These are phyloP conservation scores for Rhizopogon vinicolor DNA, from an alignment of 768 basidiomycete species.

Conservation along the genomic window DNA sequence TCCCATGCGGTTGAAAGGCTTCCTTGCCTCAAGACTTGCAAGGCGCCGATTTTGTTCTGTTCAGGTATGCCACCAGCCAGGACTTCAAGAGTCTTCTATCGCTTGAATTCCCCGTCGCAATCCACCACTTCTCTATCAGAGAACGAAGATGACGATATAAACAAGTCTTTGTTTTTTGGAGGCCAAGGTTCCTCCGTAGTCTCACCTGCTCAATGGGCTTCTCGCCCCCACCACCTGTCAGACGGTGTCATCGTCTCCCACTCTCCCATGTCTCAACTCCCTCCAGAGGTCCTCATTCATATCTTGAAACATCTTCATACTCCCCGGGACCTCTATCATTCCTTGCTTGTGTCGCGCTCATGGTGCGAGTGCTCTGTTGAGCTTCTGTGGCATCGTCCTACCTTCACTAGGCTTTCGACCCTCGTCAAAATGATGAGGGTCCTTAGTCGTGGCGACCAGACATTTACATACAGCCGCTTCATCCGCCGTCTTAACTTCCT, in stretches of 20 bases:
- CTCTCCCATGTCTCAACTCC: slow-evolving; percentile 65
- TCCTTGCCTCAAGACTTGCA: not conserved
- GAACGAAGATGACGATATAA: slow-evolving; percentile 63
- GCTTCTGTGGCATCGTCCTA: slow-evolving; percentile 90
- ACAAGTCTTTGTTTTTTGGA: slow-evolving; percentile 39
- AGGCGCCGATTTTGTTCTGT: not conserved
- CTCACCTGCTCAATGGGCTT: slow-evolving; percentile 66
- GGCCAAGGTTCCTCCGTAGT: slow-evolving; percentile 34
- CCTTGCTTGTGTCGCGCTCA: slow-evolving; percentile 76
- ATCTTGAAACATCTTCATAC: slow-evolving; percentile 82
- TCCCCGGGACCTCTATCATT: slow-evolving; percentile 66
- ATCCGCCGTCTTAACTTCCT: slow-evolving; percentile 91
- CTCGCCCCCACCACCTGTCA: slow-evolving; percentile 26
- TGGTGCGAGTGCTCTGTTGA: slow-evolving; percentile 98
- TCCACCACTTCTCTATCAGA: slow-evolving; percentile 79
- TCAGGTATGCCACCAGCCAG: slow-evolving; percentile 17
- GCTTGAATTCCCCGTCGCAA: slow-evolving; percentile 49
- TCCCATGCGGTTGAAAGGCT: slow-evolving; percentile 5
- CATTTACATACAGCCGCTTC: slow-evolving; percentile 85
- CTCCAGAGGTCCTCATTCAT: slow-evolving; percentile 90
- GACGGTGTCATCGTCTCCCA: slow-evolving; percentile 27
- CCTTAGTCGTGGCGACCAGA: slow-evolving; percentile 57
- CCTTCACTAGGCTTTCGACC: slow-evolving; percentile 61
- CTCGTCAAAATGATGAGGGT: slow-evolving; percentile 77
- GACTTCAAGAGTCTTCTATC: slow-evolving; percentile 31